Conservation (phyloP, 345 rosid genomes). For the Salix purpurea region DNA sequence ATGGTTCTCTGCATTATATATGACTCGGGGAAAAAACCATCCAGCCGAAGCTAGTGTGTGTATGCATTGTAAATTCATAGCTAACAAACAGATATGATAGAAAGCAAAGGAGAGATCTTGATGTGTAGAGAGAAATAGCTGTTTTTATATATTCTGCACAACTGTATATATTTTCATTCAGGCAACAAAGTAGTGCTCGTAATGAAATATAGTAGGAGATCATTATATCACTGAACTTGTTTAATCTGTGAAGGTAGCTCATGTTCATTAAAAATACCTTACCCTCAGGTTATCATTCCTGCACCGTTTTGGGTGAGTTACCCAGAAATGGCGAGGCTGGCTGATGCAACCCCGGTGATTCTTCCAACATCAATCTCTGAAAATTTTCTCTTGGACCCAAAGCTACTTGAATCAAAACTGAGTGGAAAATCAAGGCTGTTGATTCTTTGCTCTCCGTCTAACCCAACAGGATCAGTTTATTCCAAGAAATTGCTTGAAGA, state of each 20-base stretch:
- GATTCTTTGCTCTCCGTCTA: slow-evolving; percentile 90
- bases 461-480: slow-evolving; percentile 98
- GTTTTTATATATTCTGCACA: background rate
- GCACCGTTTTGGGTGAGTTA: slow-evolving; percentile 98
- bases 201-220: background rate
- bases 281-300: slow-evolving; percentile 79
- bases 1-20: background rate
- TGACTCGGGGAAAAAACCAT: no score
- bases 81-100: background rate
- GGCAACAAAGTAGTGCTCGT: background rate
- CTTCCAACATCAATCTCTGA: slow-evolving; percentile 80
- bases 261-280: background rate
- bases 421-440: slow-evolving; percentile 83
- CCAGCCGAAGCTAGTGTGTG: background rate
- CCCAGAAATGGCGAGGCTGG: slow-evolving; percentile 91
- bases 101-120: background rate
- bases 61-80: background rate
- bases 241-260: background rate
- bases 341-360: slow-evolving; percentile 90
- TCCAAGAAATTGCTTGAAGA: slow-evolving; percentile 83
- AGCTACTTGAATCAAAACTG: slow-evolving; percentile 61
- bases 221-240: background rate
- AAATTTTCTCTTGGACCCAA: slow-evolving; percentile 82
- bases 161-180: background rate
- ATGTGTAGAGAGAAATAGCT: background rate